A percentile compares a stretch with the other conserved stretches of the same genome.
Conservation (phyloP, 116 monocot species). For the Posidonia oceanica region DNA sequence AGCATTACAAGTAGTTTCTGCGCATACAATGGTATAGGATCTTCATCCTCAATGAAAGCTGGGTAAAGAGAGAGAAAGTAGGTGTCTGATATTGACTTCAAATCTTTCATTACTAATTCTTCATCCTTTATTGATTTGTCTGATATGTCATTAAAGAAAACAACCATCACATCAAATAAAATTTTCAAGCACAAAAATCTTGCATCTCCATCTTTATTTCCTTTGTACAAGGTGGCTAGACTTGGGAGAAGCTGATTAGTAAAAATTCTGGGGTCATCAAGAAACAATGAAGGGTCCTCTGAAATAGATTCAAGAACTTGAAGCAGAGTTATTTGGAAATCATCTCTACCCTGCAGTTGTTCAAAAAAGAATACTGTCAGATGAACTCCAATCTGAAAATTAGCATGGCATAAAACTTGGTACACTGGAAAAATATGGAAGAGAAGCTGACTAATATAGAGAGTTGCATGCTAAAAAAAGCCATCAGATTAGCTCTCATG, state of each 20-base stretch:
- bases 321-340: constrained; percentile 85
- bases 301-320: constrained; percentile 64
- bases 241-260: constrained; percentile 70
- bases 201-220: constrained; percentile 91
- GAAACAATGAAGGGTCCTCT: constrained; percentile 60
- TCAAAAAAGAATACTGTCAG: neutral
- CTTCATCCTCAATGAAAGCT: constrained; percentile 73
- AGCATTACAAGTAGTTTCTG: constrained; percentile 96
- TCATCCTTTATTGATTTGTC: constrained; percentile 17
- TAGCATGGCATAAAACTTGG: neutral
- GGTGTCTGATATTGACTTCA: constrained; percentile 46
- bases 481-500: neutral
- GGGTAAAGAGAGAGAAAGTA: constrained; percentile 86
- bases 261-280: constrained; percentile 46
- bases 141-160: constrained; percentile 42
- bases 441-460: neutral
- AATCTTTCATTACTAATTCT: constrained; percentile 23
- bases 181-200: constrained; percentile 95
- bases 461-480: neutral
- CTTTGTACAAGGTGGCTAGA: constrained; percentile 64
- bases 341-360: constrained; percentile 82
- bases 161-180: constrained; percentile 68
- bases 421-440: neutral
- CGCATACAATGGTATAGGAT: constrained; percentile 97
- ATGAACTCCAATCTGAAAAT: neutral